Conservation (phyloP, 495 filamentous ascomycete species). For the Penicillium verhagenii region DNA sequence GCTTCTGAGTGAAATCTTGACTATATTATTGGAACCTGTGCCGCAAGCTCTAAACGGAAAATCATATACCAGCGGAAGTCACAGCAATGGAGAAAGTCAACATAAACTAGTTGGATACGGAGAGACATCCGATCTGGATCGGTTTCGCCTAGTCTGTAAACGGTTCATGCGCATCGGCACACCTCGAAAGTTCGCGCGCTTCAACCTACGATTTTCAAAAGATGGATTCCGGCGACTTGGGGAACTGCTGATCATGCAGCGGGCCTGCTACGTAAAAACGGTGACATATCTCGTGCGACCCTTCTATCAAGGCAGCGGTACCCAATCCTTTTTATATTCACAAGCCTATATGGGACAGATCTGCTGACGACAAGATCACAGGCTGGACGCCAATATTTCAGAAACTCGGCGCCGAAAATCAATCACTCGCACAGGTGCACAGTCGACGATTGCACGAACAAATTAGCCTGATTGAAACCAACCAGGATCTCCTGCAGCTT, state of each 20-base stretch:
- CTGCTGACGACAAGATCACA: constrained; percentile 26
- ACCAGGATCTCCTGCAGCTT: constrained; percentile 41
- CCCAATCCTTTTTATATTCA: constrained; percentile 17
- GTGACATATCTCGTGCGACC: constrained; percentile 73
- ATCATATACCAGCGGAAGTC: background rate
- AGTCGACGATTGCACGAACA: constrained; percentile 34
- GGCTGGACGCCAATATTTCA: constrained; percentile 33
- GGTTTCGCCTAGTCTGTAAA: constrained; percentile 59
- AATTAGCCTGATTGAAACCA: constrained; percentile 23
- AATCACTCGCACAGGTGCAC: constrained; percentile 29
- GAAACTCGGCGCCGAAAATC: constrained; percentile 16
- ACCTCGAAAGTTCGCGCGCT: constrained; percentile 57
- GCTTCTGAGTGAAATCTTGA: constrained; percentile 56
- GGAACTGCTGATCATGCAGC: constrained; percentile 48
- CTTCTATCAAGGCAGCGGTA: constrained; percentile 58
- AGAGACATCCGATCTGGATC: constrained; percentile 40
- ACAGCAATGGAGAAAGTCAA: constrained; percentile 7
- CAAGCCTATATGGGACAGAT: background rate
- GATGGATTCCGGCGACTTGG: constrained; percentile 58
- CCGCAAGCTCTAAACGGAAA: background rate
- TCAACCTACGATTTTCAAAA: constrained; percentile 59
- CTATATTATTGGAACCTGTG: constrained; percentile 28
- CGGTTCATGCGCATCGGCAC: constrained; percentile 62
- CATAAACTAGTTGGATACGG: constrained; percentile 16
- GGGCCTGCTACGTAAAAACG: constrained; percentile 61